These are phyloP conservation scores for Fonsecaea nubica DNA, from an alignment of 2,329 filamentous ascomycete species.

Conservation along the genomic window DNA sequence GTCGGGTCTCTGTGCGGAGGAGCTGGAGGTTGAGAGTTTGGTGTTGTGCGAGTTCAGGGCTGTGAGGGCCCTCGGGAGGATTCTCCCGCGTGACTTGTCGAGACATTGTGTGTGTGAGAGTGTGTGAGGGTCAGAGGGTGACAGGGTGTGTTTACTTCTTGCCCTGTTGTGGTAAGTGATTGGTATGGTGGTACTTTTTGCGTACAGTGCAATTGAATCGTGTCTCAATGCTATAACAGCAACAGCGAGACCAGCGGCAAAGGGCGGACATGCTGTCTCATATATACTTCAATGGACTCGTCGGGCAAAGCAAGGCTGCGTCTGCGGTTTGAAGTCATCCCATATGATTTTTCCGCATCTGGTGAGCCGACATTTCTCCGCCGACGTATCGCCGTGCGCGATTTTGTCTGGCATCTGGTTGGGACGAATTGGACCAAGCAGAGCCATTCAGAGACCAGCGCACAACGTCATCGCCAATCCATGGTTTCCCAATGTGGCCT, in stretches of 20 bases:
- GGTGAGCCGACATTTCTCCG: slow-evolving; percentile 16
- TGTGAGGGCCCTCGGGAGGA: background rate
- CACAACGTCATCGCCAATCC: slow-evolving; percentile 3
- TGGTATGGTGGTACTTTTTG: background rate
- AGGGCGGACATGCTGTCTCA: background rate
- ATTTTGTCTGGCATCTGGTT: slow-evolving; percentile 9
- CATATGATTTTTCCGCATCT: background rate
- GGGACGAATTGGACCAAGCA: too few relatives aligned
- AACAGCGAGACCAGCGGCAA: background rate
- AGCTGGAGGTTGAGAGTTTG: slow-evolving; percentile 19
- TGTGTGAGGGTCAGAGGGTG: background rate
- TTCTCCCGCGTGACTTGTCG: slow-evolving; percentile 2
- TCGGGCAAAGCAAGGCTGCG: slow-evolving; percentile 8
- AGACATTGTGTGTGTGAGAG: slow-evolving; percentile 2
- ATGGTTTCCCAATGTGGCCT: background rate
- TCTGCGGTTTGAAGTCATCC: background rate
- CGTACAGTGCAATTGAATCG: slow-evolving; percentile 4
- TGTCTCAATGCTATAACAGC: background rate
- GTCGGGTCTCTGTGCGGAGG: slow-evolving; percentile 30
- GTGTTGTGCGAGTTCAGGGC: slow-evolving; percentile 17
- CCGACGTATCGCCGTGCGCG: slow-evolving; percentile 24
- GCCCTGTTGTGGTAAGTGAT: background rate
- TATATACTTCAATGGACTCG: slow-evolving; percentile 17
- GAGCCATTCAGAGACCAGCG: too few relatives aligned
- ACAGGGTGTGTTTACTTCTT: background rate